These are phyloP conservation scores for Lachancea meyersii DNA, from an alignment of 805 yeast genomes.

Conservation along the genomic window DNA sequence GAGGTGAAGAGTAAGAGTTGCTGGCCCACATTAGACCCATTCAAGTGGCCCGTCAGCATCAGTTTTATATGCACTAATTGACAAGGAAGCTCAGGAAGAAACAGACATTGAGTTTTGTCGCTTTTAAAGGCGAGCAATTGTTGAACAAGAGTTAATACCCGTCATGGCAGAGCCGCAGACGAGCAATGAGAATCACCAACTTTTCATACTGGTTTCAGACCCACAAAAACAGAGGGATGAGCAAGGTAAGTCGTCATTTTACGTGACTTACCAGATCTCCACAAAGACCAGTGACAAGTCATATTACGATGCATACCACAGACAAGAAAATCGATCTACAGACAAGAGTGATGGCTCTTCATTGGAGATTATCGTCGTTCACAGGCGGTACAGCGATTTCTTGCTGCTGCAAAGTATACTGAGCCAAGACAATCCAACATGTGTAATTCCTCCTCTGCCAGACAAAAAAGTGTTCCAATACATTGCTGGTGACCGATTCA, in stretches of 20 bases:
- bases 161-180: background rate
- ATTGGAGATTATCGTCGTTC: constrained; percentile 29
- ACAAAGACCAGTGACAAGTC: constrained; percentile 29
- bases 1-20: too few species aligned
- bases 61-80: background rate
- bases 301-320: constrained; percentile 19
- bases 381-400: constrained; percentile 81
- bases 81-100: background rate
- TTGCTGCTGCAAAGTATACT: constrained; percentile 69
- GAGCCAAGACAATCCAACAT: constrained; percentile 72
- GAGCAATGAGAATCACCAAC: background rate
- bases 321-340: background rate
- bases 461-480: constrained; percentile 88
- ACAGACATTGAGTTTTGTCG: background rate
- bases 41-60: background rate
- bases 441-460: constrained; percentile 89
- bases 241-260: constrained; percentile 23
- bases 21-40: too few species aligned
- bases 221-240: constrained; percentile 29
- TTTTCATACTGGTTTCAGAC: constrained; percentile 28
- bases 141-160: background rate
- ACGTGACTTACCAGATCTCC: constrained; percentile 30
- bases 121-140: too few species aligned
- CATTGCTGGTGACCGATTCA: constrained; percentile 87
- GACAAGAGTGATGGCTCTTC: constrained; percentile 8